A percentile compares a stretch with the other conserved stretches of the same genome.
Evolutionary conservation across 1,284 basidiomycete species (phyloP).

Genomic region (Moniliella sp.): DNA sequence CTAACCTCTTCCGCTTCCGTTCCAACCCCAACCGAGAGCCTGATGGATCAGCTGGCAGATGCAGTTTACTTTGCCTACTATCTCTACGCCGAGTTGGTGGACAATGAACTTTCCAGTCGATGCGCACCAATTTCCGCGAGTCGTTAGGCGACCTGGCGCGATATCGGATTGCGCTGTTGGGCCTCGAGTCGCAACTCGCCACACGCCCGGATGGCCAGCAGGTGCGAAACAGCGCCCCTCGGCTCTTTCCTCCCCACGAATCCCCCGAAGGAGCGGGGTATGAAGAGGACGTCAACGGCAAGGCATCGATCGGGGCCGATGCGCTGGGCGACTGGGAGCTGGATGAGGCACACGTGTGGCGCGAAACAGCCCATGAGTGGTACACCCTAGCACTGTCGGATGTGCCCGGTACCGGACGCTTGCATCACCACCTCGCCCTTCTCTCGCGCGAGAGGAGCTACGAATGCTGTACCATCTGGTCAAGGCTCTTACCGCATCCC

Average conservation of each 20-base stretch:
- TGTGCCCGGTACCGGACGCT: conserved; percentile 66
- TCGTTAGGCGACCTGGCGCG: conserved; percentile 82
- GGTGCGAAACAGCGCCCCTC: no score
- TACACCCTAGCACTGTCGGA: conserved; percentile 67
- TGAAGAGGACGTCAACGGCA: no score
- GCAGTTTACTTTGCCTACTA: conserved; percentile 87
- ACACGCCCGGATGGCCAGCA: no score
- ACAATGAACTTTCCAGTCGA: conserved; percentile 53
- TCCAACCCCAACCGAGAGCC: conserved; percentile 9
- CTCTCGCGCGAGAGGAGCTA: conserved; percentile 63
- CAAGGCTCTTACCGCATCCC: no score
- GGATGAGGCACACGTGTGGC: conserved; percentile 80
- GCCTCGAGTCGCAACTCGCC: no score
- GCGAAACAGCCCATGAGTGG: conserved; percentile 72
- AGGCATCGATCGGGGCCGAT: conserved; percentile 50
- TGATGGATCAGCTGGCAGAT: conserved; percentile 57
- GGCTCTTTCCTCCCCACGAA: no score
- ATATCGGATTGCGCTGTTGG: conserved; percentile 74
- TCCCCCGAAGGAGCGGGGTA: no score
- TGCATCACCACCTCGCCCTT: conserved; percentile 84
- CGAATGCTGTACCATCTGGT: conserved; percentile 76
- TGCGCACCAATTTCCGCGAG: conserved; percentile 73
- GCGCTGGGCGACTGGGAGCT: conserved; percentile 68
- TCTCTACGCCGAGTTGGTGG: conserved; percentile 71
- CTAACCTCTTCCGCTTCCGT: conserved; percentile 20